These are phyloP conservation scores for Termitomyces bulborhizus DNA, from an alignment of 768 basidiomycete genomes.

Conservation along the genomic window DNA sequence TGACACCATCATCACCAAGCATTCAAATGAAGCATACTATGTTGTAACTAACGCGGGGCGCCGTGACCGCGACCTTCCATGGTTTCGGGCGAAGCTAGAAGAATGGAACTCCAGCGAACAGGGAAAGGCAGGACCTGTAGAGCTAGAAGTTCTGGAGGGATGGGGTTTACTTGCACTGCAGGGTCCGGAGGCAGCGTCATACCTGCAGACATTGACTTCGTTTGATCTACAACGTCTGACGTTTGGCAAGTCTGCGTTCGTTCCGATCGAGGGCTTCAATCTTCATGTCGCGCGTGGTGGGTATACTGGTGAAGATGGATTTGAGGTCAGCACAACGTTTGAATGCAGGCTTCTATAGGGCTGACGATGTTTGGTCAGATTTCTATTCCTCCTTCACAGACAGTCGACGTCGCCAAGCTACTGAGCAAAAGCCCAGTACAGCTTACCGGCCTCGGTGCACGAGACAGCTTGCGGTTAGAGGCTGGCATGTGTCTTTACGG, in stretches of 20 bases:
- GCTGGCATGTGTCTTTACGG: constrained; percentile 98
- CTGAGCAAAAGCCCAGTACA: constrained; percentile 62
- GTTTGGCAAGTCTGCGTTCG: constrained; percentile 81
- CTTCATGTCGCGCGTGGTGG: constrained; percentile 91
- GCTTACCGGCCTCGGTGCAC: constrained; percentile 84
- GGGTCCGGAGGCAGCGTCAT: constrained; percentile 79
- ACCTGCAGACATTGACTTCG: constrained; percentile 70
- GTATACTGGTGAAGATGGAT: constrained; percentile 98
- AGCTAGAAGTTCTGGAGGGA: constrained; percentile 72
- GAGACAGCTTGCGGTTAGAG: constrained; percentile 92
- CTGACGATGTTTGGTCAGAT: constrained; percentile 42
- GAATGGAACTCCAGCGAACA: constrained; percentile 71
- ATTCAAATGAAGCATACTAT: constrained; percentile 75
- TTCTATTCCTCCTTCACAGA: constrained; percentile 77
- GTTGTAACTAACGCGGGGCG: constrained; percentile 96
- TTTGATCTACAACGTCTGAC: constrained; percentile 69
- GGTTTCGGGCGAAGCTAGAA: constrained; percentile 61
- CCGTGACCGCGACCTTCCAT: constrained; percentile 71
- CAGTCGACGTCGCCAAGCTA: constrained; percentile 66
- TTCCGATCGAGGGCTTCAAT: constrained; percentile 71
- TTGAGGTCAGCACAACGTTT: constrained; percentile 53
- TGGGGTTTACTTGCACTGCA: constrained; percentile 92
- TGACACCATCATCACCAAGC: constrained; percentile 89
- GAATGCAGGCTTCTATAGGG: not conserved
- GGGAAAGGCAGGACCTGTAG: constrained; percentile 56